Conservation (phyloP, 208 protist genomes). For the Herpetomonas tarakana region DNA sequence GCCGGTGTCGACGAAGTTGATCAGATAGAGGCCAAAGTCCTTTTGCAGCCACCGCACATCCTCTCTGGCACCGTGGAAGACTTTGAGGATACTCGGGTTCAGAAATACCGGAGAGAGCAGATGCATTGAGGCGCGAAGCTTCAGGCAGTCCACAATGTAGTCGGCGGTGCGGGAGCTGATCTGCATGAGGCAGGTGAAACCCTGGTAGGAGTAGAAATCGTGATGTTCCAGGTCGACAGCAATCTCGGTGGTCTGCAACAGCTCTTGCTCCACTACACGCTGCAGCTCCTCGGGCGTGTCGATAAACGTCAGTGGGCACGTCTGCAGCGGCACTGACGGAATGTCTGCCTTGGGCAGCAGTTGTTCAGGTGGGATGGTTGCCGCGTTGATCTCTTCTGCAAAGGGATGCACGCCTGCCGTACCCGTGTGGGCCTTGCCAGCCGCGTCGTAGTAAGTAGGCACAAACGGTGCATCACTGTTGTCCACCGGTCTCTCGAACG, state of each 20-base stretch:
- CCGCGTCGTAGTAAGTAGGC: constrained; percentile 57
- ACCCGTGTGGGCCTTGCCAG: constrained; percentile 43
- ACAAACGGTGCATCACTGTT: constrained; percentile 66
- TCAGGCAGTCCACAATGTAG: constrained; percentile 97
- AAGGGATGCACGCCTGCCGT: constrained; percentile 74
- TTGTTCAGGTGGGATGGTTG: constrained; percentile 41
- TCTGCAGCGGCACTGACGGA: constrained; percentile 54
- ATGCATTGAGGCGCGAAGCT: constrained; percentile 89
- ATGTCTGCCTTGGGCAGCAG: constrained; percentile 49
- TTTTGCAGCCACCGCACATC: constrained; percentile 98
- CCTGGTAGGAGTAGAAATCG: constrained; percentile 94
- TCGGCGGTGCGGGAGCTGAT: constrained; percentile 95
- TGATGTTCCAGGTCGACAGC: constrained; percentile 96
- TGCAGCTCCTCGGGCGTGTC: constrained; percentile 58
- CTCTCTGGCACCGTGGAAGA: constrained; percentile 96
- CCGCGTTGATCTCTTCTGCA: constrained; percentile 48
- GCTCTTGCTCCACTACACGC: constrained; percentile 26
- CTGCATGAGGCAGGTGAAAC: constrained; percentile 98
- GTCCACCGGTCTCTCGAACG: constrained; percentile 72
- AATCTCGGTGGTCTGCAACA: constrained; percentile 73
- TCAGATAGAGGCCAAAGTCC: constrained; percentile 98
- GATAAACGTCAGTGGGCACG: constrained; percentile 67
- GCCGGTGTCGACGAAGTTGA: constrained; percentile 99
- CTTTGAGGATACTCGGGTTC: constrained; percentile 93
- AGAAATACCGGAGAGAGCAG: constrained; percentile 89